phyloP scores from a whole-genome alignment of 1,284 basidiomycete genomes.

The Irpex sp. region DNA sequence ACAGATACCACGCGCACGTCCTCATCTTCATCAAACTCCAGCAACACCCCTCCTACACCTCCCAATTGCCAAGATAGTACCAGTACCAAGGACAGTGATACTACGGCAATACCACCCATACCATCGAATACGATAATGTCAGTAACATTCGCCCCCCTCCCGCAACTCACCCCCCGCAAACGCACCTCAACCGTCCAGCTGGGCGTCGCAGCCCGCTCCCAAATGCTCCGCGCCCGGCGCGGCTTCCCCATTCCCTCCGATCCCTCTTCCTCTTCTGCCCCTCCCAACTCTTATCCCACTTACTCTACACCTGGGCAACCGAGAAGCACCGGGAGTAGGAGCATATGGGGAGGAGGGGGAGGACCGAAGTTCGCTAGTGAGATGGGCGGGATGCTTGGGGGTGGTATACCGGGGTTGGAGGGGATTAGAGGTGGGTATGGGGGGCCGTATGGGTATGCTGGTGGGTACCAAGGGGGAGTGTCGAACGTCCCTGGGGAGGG shows the following conservation, averaged over 20 bases:
- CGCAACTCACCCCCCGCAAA: slow-evolving; percentile 49
- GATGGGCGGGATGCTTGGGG: not conserved
- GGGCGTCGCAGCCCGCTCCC: slow-evolving; percentile 59
- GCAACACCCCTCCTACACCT: too few species aligned
- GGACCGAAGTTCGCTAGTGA: not conserved
- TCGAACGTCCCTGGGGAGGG: not conserved
- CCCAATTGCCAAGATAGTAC: too few species aligned
- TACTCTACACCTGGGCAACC: too few species aligned
- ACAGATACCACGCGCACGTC: not conserved
- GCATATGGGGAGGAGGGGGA: not conserved
- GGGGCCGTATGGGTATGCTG: too few species aligned
- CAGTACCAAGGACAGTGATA: too few species aligned
- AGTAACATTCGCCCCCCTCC: slow-evolving; percentile 60
- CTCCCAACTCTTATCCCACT: too few species aligned
- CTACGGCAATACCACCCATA: not conserved
- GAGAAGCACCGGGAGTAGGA: not conserved
- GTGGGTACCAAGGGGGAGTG: not conserved
- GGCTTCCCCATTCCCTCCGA: too few species aligned
- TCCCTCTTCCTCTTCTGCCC: too few species aligned
- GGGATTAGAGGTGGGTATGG: too few species aligned
- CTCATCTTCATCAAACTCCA: not conserved
- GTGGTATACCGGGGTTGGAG: not conserved
- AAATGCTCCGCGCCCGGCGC: slow-evolving; percentile 32
- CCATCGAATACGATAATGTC: not conserved
- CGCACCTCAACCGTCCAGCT: slow-evolving; percentile 54